A percentile compares a stretch with the other conserved stretches of the same genome.
These are phyloP conservation scores for Cryptomeria japonica DNA, from an alignment of 75 land plant species.

Conservation along the genomic window DNA sequence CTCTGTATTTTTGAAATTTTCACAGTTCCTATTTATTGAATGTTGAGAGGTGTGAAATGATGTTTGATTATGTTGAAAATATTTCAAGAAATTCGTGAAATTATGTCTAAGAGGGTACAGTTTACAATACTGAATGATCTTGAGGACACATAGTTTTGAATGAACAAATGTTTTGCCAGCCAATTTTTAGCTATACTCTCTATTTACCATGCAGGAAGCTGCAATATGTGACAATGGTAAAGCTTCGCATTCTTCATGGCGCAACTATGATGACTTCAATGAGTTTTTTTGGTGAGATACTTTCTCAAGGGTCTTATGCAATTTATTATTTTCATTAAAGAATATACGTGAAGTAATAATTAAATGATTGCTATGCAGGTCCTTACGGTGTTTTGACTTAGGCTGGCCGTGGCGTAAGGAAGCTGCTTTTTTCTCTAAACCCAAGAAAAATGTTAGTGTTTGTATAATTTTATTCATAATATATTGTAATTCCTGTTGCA, in stretches of 20 bases:
- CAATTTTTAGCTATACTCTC: not conserved
- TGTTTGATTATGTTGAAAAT: not conserved
- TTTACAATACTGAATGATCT: not conserved
- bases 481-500: not conserved
- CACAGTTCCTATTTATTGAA: not conserved
- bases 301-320: not conserved
- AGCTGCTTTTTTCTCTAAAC: constrained; percentile 62
- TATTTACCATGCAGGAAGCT: constrained; percentile 53
- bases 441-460: constrained; percentile 47
- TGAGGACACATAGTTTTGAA: not conserved
- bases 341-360: not conserved
- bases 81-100: not conserved
- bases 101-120: not conserved
- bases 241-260: constrained; percentile 91
- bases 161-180: not conserved
- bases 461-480: not conserved
- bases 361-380: constrained; percentile 41
- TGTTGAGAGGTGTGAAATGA: not conserved
- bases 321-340: not conserved
- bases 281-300: constrained; percentile 77
- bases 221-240: constrained; percentile 61
- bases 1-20: not conserved
- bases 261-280: constrained; percentile 94
- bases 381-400: constrained; percentile 65
- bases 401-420: constrained; percentile 78